These are phyloP conservation scores for Phytopythium vexans DNA, from an alignment of 352 stramenopile genomes.

Conservation along the genomic window DNA sequence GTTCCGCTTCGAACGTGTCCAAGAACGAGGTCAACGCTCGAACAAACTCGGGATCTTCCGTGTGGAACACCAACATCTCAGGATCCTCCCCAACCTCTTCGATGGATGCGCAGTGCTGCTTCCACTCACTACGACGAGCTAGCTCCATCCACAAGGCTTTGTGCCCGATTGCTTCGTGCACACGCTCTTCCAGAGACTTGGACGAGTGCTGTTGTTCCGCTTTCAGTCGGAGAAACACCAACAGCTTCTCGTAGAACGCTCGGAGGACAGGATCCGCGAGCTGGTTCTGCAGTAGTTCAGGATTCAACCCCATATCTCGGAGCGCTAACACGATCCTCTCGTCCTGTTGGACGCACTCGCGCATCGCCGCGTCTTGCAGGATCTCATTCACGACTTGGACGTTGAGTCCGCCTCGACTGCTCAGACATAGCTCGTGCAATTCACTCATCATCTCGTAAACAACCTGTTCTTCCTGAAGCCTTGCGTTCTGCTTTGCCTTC, in stretches of 20 bases:
- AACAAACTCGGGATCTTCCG: slow-evolving; percentile 47
- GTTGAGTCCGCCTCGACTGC: slow-evolving; percentile 24
- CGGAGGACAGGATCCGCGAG: slow-evolving; percentile 38
- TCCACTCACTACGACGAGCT: slow-evolving; percentile 24
- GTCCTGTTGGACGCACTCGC: slow-evolving; percentile 30
- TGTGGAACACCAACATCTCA: slow-evolving; percentile 64
- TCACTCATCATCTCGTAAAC: slow-evolving; percentile 32
- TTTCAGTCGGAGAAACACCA: slow-evolving; percentile 28
- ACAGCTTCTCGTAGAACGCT: slow-evolving; percentile 52
- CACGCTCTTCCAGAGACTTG: slow-evolving; percentile 33
- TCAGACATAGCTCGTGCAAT: slow-evolving; percentile 39
- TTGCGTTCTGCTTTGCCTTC: slow-evolving; percentile 21
- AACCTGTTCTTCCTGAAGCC: slow-evolving; percentile 15
- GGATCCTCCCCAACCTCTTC: slow-evolving; percentile 67
- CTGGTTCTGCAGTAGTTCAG: slow-evolving; percentile 40
- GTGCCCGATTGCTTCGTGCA: slow-evolving; percentile 19
- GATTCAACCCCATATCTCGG: slow-evolving; percentile 68
- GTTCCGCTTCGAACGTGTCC: slow-evolving; percentile 11
- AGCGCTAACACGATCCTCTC: slow-evolving; percentile 48
- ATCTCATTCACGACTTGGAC: slow-evolving; percentile 45
- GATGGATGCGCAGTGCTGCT: slow-evolving; percentile 26
- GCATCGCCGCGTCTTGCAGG: slow-evolving; percentile 41
- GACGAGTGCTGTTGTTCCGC: not conserved
- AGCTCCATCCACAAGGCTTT: slow-evolving; percentile 25
- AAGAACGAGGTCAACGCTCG: slow-evolving; percentile 34